These are phyloP conservation scores for Penicillium sp. DNA, from an alignment of 2,329 filamentous ascomycete species.

Conservation along the genomic window DNA sequence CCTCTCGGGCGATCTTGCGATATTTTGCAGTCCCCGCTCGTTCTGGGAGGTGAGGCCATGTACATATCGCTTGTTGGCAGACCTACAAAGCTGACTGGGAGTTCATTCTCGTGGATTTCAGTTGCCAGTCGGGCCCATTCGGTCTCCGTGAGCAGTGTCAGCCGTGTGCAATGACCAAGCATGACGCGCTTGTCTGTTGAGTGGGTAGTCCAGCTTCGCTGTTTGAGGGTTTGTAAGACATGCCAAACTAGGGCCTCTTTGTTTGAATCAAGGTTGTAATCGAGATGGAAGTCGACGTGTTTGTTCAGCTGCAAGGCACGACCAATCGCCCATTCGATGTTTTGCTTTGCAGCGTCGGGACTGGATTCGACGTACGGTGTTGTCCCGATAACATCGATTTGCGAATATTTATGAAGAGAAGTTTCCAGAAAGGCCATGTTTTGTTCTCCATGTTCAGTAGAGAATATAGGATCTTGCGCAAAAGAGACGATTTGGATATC, in stretches of 20 bases:
- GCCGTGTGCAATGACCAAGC: slow-evolving; percentile 67
- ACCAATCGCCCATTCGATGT: slow-evolving; percentile 63
- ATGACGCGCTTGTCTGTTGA: slow-evolving; percentile 52
- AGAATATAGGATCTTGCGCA: slow-evolving; percentile 68
- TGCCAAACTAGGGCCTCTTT: slow-evolving; percentile 54
- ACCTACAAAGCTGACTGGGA: slow-evolving; percentile 66
- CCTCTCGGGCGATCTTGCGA: slow-evolving; percentile 49
- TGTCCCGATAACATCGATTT: slow-evolving; percentile 62
- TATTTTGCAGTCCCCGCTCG: background rate
- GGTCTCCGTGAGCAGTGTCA: slow-evolving; percentile 54
- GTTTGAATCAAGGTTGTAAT: slow-evolving; percentile 61
- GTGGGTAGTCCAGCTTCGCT: slow-evolving; percentile 49
- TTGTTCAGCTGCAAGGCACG: slow-evolving; percentile 51
- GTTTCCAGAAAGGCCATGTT: slow-evolving; percentile 53
- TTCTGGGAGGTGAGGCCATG: slow-evolving; percentile 59
- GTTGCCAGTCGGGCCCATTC: slow-evolving; percentile 52
- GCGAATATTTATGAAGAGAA: slow-evolving; percentile 39
- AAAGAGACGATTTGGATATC: slow-evolving; percentile 68
- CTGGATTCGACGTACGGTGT: slow-evolving; percentile 68
- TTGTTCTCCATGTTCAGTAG: slow-evolving; percentile 50
- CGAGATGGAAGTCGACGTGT: slow-evolving; percentile 69
- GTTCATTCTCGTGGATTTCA: slow-evolving; percentile 45
- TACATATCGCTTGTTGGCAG: slow-evolving; percentile 69
- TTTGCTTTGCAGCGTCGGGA: slow-evolving; percentile 49
- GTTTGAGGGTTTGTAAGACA: slow-evolving; percentile 53